Percentiles rank a stretch among this genome's conserved stretches.
phyloP scores from a whole-genome alignment of 371 early-diverging fungal species.

The Basidiobolus meristosporus region DNA sequence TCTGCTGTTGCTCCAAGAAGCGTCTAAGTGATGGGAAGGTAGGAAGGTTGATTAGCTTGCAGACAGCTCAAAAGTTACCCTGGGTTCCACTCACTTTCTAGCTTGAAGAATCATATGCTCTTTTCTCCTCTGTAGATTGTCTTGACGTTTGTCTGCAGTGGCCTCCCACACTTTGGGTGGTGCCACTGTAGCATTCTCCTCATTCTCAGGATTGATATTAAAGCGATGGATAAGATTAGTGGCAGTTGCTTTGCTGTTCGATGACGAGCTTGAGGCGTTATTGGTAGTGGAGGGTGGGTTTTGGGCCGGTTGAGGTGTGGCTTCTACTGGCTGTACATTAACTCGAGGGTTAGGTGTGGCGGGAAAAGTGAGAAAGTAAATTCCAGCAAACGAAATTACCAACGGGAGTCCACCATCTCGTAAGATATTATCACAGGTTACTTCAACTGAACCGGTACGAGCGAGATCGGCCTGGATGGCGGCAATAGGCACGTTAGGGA shows the following conservation, averaged over 20 bases:
- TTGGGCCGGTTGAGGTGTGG: conserved; percentile 7
- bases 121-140: conserved; percentile 55
- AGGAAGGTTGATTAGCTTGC: too few relatives aligned
- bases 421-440: conserved; percentile 75
- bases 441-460: conserved; percentile 71
- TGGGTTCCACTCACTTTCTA: conserved; percentile 45
- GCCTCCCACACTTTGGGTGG: conserved; percentile 64
- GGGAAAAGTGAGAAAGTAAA: neutral
- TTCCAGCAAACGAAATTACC: conserved; percentile 13
- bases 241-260: conserved; percentile 10
- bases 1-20: too few relatives aligned
- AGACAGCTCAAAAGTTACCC: too few relatives aligned
- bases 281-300: conserved; percentile 5
- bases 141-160: conserved; percentile 50
- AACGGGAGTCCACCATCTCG: conserved; percentile 49
- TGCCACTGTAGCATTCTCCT: conserved; percentile 17
- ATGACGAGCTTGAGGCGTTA: conserved; percentile 9
- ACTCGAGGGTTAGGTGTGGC: neutral
- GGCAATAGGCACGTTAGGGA: conserved; percentile 66
- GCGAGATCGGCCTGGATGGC: conserved; percentile 69
- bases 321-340: conserved; percentile 4
- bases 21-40: too few relatives aligned
- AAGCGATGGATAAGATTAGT: conserved; percentile 20
- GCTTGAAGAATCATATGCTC: conserved; percentile 79
- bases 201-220: conserved; percentile 18